Evolutionary conservation across 1,284 basidiomycete genomes (phyloP).

Genomic region (Termitomyces sp.): DNA sequence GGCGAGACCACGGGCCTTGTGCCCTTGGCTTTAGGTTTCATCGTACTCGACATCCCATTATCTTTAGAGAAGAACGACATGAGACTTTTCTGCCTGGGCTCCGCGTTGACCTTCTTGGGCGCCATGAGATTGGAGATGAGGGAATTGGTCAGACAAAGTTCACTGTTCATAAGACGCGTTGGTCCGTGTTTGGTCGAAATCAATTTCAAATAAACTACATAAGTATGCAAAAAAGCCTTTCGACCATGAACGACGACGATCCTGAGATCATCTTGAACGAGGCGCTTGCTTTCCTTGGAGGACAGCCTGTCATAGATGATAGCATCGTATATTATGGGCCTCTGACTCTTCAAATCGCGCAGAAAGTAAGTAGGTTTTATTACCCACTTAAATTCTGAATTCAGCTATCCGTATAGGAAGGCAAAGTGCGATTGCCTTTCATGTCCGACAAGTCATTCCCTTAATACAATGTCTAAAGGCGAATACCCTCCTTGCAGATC

Average conservation of each 20-base stretch:
- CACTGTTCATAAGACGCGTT: slow-evolving; percentile 21
- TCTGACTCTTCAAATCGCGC: slow-evolving; percentile 44
- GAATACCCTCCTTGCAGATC: slow-evolving; percentile 66
- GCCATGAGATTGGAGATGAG: slow-evolving; percentile 25
- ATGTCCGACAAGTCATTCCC: slow-evolving; percentile 13
- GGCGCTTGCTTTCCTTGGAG: slow-evolving; percentile 43
- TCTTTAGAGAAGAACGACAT: slow-evolving; percentile 62
- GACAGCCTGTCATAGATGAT: slow-evolving; percentile 32
- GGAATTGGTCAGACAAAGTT: neutral
- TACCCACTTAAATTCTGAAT: neutral
- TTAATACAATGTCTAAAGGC: slow-evolving; percentile 37
- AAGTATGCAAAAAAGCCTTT: slow-evolving; percentile 3
- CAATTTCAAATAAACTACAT: neutral
- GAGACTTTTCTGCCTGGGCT: slow-evolving; percentile 68
- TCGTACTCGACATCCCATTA: slow-evolving; percentile 20
- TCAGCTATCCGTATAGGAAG: slow-evolving; percentile 35
- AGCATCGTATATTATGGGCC: slow-evolving; percentile 43
- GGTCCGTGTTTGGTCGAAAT: slow-evolving; percentile 25
- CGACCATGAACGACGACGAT: slow-evolving; percentile 19
- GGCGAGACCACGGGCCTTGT: slow-evolving; percentile 23
- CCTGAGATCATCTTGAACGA: slow-evolving; percentile 47
- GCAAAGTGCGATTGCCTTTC: slow-evolving; percentile 37
- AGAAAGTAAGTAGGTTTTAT: slow-evolving; percentile 37
- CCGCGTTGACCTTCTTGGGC: slow-evolving; percentile 33
- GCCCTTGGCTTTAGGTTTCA: slow-evolving; percentile 24